A percentile compares a stretch with the other conserved stretches of the same genome.
These are phyloP conservation scores for Hypoxylon sp. DNA, from an alignment of 2,329 filamentous ascomycete species.

Conservation along the genomic window DNA sequence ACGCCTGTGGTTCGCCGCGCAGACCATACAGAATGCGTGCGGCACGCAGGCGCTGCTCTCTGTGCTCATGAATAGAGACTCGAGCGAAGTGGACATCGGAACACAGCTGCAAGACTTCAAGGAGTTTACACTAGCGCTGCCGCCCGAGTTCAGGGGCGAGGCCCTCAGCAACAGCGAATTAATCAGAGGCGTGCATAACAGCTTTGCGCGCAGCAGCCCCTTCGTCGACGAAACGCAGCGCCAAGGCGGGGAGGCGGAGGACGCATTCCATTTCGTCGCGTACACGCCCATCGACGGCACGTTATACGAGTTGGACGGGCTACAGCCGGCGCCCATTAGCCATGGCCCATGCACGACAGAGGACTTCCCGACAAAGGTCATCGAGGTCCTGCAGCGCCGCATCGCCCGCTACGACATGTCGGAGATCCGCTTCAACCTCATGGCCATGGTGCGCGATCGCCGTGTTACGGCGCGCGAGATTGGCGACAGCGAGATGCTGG, in stretches of 20 bases:
- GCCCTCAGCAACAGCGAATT: constrained; percentile 74
- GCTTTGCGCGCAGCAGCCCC: constrained; percentile 88
- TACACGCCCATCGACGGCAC: constrained; percentile 86
- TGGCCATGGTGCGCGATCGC: constrained; percentile 91
- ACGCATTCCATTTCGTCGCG: constrained; percentile 97
- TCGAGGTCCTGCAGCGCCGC: constrained; percentile 86
- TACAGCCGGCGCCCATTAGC: constrained; percentile 92
- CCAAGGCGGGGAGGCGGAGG: constrained; percentile 80
- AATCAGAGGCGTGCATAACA: constrained; percentile 87
- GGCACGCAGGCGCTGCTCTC: constrained; percentile 95
- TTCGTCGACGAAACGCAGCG: constrained; percentile 93
- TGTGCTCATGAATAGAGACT: constrained; percentile 85
- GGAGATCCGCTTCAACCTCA: constrained; percentile 95
- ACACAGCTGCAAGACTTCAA: constrained; percentile 81
- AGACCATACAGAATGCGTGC: constrained; percentile 99
- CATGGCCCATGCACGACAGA: constrained; percentile 82
- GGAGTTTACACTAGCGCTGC: constrained; percentile 88
- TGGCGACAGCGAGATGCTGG: constrained; percentile 84
- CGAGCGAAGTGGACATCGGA: constrained; percentile 78
- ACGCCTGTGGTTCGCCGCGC: constrained; percentile 91
- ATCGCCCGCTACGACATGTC: constrained; percentile 86
- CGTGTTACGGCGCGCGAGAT: constrained; percentile 82
- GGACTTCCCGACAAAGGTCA: constrained; percentile 84
- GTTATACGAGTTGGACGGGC: constrained; percentile 94
- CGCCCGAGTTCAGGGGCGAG: constrained; percentile 77